These are phyloP conservation scores for Cylindrotheca closterium DNA, from an alignment of 108 stramenopile species.

Conservation along the genomic window DNA sequence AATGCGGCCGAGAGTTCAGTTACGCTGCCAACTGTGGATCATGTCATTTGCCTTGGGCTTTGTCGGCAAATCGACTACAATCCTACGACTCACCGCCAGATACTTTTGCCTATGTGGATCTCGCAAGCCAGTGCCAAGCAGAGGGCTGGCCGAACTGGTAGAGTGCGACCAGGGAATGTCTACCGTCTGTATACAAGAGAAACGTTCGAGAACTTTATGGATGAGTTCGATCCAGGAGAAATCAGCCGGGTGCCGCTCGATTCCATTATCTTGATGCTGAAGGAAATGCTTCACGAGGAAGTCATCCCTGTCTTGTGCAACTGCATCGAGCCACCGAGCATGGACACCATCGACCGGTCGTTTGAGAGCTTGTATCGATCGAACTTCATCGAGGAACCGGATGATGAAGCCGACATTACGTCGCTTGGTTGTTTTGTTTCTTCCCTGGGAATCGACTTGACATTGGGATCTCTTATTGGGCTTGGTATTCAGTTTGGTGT, in stretches of 20 bases:
- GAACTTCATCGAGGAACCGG: conserved; percentile 59
- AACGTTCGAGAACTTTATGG: conserved; percentile 63
- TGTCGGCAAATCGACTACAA: conserved; percentile 85
- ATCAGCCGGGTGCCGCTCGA: conserved; percentile 83
- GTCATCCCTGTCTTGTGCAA: conserved; percentile 70
- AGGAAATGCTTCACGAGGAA: conserved; percentile 69
- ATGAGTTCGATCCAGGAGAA: conserved; percentile 76
- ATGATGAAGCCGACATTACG: conserved; percentile 73
- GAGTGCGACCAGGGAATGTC: conserved; percentile 87
- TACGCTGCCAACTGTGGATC: conserved; percentile 94
- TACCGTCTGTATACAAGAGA: conserved; percentile 83
- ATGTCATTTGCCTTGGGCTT: conserved; percentile 93
- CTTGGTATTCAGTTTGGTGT: conserved; percentile 86
- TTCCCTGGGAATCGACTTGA: conserved; percentile 76
- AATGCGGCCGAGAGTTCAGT: conserved; percentile 98
- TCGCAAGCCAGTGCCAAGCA: conserved; percentile 88
- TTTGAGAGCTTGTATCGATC: conserved; percentile 64
- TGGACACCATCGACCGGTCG: conserved; percentile 71
- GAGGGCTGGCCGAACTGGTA: conserved; percentile 92
- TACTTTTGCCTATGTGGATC: conserved; percentile 88
- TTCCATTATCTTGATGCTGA: conserved; percentile 65
- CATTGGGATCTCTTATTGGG: conserved; percentile 75
- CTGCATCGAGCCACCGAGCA: conserved; percentile 81
- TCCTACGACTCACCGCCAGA: conserved; percentile 64
- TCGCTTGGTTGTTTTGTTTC: conserved; percentile 72